Conservation (phyloP, 2,329 filamentous ascomycete species). For the Calonectria hongkongensis region DNA sequence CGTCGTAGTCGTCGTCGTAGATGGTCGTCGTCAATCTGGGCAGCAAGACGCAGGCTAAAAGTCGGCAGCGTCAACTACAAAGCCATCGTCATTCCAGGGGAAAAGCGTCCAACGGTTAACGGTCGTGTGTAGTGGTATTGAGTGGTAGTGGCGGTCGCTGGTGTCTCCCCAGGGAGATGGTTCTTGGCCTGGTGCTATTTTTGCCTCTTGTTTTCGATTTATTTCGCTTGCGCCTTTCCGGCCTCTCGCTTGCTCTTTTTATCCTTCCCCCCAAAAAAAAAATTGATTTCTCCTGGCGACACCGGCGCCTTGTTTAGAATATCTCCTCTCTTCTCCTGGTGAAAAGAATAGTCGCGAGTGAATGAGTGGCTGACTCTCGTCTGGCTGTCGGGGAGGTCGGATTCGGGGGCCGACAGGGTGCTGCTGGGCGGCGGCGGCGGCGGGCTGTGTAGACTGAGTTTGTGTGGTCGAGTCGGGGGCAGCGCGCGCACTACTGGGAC, state of each 20-base stretch:
- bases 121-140: not conserved
- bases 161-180: conserved; percentile 6
- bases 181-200: conserved; percentile 19
- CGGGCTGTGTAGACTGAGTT: conserved; percentile 43
- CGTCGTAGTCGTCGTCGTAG: conserved; percentile 35
- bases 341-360: too few relatives aligned
- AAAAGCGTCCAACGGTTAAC: conserved; percentile 25
- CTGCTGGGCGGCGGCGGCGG: conserved; percentile 44
- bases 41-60: not conserved
- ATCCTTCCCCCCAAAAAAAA: not conserved
- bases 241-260: not conserved
- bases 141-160: not conserved
- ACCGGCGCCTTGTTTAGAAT: conserved; percentile 19
- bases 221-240: conserved; percentile 2
- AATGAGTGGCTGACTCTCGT: conserved; percentile 43
- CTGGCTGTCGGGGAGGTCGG: conserved; percentile 36
- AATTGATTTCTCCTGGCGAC: conserved; percentile 9
- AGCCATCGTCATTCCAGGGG: conserved; percentile 32
- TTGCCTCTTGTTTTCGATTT: conserved; percentile 16
- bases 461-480: conserved; percentile 37
- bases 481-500: conserved; percentile 31
- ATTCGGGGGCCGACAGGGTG: conserved; percentile 44
- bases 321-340: conserved; percentile 11
- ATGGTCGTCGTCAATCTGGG: conserved; percentile 11
- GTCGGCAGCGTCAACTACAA: conserved; percentile 29